Evolutionary conservation across 2,329 filamentous ascomycete genomes (phyloP).

Genomic region (Sphaerulina vaccinii): DNA sequence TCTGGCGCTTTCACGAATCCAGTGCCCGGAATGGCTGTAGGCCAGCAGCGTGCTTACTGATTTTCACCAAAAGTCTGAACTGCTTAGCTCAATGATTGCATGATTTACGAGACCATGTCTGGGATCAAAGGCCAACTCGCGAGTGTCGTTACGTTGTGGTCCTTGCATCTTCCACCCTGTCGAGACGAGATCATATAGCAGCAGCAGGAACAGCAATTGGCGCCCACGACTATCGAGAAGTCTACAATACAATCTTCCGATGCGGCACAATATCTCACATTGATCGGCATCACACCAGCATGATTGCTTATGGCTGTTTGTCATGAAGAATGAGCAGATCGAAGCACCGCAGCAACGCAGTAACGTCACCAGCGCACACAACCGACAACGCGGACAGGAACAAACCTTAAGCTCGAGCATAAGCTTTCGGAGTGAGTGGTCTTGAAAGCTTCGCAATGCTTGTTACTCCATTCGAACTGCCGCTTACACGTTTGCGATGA

Average conservation of each 20-base stretch:
- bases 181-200: not conserved
- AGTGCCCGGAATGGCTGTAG: constrained; percentile 19
- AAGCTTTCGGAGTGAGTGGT: not conserved
- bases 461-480: not conserved
- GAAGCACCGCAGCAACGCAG: no score
- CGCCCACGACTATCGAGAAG: not conserved
- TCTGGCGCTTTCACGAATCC: constrained; percentile 27
- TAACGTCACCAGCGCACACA: not conserved
- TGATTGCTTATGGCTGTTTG: not conserved
- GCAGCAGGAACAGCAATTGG: not conserved
- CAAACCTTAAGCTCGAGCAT: not conserved
- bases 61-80: not conserved
- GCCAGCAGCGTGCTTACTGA: constrained; percentile 30
- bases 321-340: not conserved
- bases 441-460: not conserved
- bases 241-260: not conserved
- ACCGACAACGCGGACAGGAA: not conserved
- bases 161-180: not conserved
- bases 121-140: not conserved
- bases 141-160: no score
- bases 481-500: not conserved
- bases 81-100: not conserved
- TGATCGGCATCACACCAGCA: not conserved
- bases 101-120: not conserved
- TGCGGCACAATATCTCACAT: not conserved